Conservation (phyloP, 371 early-diverging fungal genomes). For the Smittium culicis region DNA sequence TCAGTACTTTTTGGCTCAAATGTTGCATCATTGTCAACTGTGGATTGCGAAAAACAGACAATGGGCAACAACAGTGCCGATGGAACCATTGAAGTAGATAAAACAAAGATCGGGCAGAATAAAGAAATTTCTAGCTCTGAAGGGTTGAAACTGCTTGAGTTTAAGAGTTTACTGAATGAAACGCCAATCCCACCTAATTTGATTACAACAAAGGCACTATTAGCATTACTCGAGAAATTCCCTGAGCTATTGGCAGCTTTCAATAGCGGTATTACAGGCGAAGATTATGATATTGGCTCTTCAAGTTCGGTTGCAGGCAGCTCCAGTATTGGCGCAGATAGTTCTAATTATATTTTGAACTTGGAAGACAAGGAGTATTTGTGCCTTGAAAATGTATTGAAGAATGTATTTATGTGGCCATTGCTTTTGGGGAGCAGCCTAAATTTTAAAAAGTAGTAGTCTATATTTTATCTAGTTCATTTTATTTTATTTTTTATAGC, state of each 20-base stretch:
- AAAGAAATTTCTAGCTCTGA: neutral
- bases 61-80: neutral
- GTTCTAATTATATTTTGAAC: too few species aligned
- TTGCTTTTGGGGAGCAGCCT: neutral
- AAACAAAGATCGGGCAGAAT: neutral
- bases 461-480: too few species aligned
- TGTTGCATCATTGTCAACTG: neutral
- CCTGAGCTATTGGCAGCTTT: neutral
- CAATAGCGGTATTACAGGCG: neutral
- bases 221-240: neutral
- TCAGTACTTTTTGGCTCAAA: neutral
- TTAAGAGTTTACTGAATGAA: too few species aligned
- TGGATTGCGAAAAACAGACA: neutral
- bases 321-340: too few species aligned
- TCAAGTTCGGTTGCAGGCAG: neutral
- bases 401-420: neutral
- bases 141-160: too few species aligned
- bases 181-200: neutral
- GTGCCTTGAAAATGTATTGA: neutral
- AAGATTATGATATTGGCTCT: neutral
- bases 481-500: too few species aligned
- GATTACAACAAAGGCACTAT: neutral
- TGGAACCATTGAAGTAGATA: neutral
- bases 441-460: too few species aligned
- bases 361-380: too few species aligned